Conservation (phyloP, 306 rosid species). For the Datisca glomerata region DNA sequence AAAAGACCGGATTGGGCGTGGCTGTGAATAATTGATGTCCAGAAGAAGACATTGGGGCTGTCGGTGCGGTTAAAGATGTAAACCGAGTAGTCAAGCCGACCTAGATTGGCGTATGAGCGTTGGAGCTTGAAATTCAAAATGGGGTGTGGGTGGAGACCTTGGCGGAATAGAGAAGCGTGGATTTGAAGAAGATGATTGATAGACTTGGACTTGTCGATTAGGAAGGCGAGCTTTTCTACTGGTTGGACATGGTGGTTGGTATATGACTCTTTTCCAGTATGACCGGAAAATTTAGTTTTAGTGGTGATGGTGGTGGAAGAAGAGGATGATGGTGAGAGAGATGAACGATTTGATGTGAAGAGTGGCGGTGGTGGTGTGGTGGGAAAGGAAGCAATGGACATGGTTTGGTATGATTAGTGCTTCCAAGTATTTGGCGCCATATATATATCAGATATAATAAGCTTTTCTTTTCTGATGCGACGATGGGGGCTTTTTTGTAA, state of each 20-base stretch:
- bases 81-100: constrained; percentile 56
- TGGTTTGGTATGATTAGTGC: no score
- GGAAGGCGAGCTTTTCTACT: constrained; percentile 24
- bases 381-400: constrained; percentile 22
- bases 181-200: constrained; percentile 37
- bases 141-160: constrained; percentile 40
- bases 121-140: constrained; percentile 76
- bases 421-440: no score
- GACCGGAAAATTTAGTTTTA: no score
- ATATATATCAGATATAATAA: no score
- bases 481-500: no score
- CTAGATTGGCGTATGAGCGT: constrained; percentile 60
- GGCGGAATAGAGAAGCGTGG: constrained; percentile 60
- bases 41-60: constrained; percentile 42
- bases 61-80: constrained; percentile 43
- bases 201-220: constrained; percentile 48
- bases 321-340: constrained; percentile 3
- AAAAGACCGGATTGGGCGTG: constrained; percentile 38
- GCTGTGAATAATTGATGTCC: constrained; percentile 47
- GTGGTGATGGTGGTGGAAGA: constrained; percentile 5
- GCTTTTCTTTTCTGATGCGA: no score
- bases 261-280: no score
- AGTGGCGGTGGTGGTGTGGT: constrained; percentile 17
- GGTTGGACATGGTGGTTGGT: constrained; percentile 10
- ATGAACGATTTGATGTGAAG: constrained; percentile 4